phyloP scores from a whole-genome alignment of 2,329 filamentous ascomycete species.

The Sclerotinia glacialis region DNA sequence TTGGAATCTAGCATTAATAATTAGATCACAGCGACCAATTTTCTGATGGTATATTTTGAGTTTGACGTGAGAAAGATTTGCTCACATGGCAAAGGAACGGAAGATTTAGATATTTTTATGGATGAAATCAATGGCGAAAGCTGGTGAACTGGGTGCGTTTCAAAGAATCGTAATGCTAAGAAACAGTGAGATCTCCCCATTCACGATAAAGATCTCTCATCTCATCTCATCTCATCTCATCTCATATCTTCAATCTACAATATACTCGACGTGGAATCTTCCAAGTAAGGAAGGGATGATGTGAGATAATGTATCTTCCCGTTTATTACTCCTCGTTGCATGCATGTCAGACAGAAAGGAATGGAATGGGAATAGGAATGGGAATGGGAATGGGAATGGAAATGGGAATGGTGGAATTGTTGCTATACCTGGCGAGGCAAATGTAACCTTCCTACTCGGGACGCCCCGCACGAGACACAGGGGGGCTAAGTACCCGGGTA shows the following conservation, averaged over 20 bases:
- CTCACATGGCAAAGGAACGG: neutral
- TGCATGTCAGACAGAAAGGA: too few relatives aligned
- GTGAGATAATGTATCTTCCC: neutral
- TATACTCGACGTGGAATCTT: neutral
- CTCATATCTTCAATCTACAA: neutral
- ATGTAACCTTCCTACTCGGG: slow-evolving; percentile 13
- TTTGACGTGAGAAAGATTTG: neutral
- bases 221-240: neutral
- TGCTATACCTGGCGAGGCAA: neutral
- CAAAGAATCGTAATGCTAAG: neutral
- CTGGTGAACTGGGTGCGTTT: too few relatives aligned
- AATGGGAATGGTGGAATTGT: slow-evolving; percentile 16
- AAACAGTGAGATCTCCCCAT: neutral
- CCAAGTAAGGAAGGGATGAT: neutral
- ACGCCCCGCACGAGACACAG: neutral
- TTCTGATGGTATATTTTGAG: neutral
- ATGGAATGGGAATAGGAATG: too few relatives aligned
- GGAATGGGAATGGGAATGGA: too few relatives aligned
- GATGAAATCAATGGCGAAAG: too few relatives aligned
- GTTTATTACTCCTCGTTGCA: neutral
- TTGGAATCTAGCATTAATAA: too few relatives aligned
- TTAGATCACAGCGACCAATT: neutral
- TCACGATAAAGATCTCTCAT: neutral
- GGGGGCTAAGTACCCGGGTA: neutral
- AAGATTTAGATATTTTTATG: too few relatives aligned